Percentiles rank a stretch among this genome's conserved stretches.
Evolutionary conservation across 441 rosid genomes (phyloP).

Genomic region (Cnidoscolus chayamansa): DNA sequence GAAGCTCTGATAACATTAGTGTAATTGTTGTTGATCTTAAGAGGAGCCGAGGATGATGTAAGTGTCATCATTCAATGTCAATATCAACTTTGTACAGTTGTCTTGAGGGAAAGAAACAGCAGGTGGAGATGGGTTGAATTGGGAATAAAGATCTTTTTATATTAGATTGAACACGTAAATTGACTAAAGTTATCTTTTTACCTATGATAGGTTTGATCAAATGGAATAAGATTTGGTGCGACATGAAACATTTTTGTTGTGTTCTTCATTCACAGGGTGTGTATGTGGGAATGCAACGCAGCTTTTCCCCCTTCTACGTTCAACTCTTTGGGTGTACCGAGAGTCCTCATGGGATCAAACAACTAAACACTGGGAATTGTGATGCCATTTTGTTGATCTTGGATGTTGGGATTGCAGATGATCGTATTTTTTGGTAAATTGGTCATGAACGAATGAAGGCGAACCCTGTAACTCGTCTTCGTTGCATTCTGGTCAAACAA

Average conservation of each 20-base stretch:
- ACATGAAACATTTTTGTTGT: neutral
- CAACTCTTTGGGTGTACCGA: neutral
- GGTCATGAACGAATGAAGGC: neutral
- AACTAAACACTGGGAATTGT: neutral
- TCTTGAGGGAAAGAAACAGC: conserved; percentile 3
- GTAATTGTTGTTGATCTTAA: conserved; percentile 66
- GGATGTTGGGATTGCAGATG: neutral
- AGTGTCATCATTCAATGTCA: conserved; percentile 11
- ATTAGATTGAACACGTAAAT: neutral
- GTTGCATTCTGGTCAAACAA: neutral
- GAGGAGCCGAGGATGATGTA: conserved; percentile 24
- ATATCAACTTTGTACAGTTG: conserved; percentile 21
- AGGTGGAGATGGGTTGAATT: conserved; percentile 18
- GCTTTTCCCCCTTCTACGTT: neutral
- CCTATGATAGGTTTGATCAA: neutral
- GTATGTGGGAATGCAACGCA: neutral
- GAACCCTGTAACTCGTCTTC: neutral
- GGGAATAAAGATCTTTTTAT: neutral
- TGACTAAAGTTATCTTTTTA: neutral
- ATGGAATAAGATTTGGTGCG: neutral
- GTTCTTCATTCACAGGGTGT: neutral
- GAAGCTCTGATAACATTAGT: conserved; percentile 70
- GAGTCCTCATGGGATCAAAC: neutral
- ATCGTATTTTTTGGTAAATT: too few relatives aligned
- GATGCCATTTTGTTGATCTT: neutral